These are phyloP conservation scores for Candida khao-thaluensis DNA, from an alignment of 805 yeast genomes.

Conservation along the genomic window DNA sequence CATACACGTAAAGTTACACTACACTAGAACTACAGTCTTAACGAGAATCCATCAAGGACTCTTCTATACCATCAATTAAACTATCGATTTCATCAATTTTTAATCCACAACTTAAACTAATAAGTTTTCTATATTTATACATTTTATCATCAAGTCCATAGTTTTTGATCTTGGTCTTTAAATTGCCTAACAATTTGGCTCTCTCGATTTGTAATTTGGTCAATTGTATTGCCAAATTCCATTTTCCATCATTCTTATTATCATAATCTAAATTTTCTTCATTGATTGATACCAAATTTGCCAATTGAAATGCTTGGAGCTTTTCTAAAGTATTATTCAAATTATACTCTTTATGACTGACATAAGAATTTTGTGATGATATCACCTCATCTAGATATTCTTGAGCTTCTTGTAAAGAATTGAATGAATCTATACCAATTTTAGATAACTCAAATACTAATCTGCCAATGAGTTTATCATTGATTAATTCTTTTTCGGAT, in stretches of 20 bases:
- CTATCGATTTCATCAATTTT: slow-evolving; percentile 78
- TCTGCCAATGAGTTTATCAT: slow-evolving; percentile 23
- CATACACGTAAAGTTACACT: background rate
- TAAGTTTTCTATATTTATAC: slow-evolving; percentile 74
- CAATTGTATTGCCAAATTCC: slow-evolving; percentile 32
- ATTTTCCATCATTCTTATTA: slow-evolving; percentile 15
- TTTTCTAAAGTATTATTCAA: slow-evolving; percentile 28
- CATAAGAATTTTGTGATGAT: slow-evolving; percentile 20
- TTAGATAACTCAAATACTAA: slow-evolving; percentile 25
- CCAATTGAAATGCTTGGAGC: slow-evolving; percentile 46
- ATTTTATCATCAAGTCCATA: slow-evolving; percentile 54
- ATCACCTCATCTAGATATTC: slow-evolving; percentile 4
- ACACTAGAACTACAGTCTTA: background rate
- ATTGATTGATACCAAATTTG: slow-evolving; percentile 43
- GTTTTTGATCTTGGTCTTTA: slow-evolving; percentile 45
- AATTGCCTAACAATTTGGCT: slow-evolving; percentile 39
- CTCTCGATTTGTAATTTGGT: slow-evolving; percentile 55
- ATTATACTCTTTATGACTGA: slow-evolving; percentile 15
- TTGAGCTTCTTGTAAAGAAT: slow-evolving; percentile 12
- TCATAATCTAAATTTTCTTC: slow-evolving; percentile 20
- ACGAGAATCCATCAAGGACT: slow-evolving; percentile 26
- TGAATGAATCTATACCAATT: slow-evolving; percentile 28
- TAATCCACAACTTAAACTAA: slow-evolving; percentile 74
- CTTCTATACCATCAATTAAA: slow-evolving; percentile 74
- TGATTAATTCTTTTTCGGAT: slow-evolving; percentile 48